A percentile compares a stretch with the other conserved stretches of the same genome.
phyloP scores from a whole-genome alignment of 2,329 filamentous ascomycete genomes.

The Epicoccum nigrum region DNA sequence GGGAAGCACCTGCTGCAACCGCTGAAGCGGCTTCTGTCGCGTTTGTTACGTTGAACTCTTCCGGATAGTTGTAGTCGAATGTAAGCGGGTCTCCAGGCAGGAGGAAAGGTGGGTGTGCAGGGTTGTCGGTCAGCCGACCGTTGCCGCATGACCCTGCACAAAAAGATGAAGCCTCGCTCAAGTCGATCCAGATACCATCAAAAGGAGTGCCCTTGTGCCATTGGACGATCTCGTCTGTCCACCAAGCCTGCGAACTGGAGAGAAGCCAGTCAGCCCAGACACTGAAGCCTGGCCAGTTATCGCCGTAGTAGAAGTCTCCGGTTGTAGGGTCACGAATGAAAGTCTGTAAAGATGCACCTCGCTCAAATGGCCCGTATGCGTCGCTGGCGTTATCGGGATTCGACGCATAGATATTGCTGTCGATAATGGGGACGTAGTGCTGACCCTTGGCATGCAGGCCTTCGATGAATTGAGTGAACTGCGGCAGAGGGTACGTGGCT shows the following conservation, averaged over 20 bases:
- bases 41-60: constrained; percentile 71
- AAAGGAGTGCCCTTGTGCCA: constrained; percentile 59
- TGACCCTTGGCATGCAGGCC: constrained; percentile 59
- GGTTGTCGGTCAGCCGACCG: constrained; percentile 65
- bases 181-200: constrained; percentile 64
- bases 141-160: constrained; percentile 74
- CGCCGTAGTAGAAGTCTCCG: constrained; percentile 57
- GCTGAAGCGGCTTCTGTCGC: constrained; percentile 66
- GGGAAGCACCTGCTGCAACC: constrained; percentile 58
- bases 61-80: constrained; percentile 65
- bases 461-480: constrained; percentile 56
- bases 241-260: constrained; percentile 62
- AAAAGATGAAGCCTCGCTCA: constrained; percentile 64
- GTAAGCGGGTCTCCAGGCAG: constrained; percentile 68
- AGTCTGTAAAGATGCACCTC: constrained; percentile 52
- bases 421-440: constrained; percentile 64
- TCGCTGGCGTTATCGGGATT: constrained; percentile 71
- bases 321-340: constrained; percentile 58
- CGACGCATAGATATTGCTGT: constrained; percentile 69
- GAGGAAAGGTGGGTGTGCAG: constrained; percentile 66
- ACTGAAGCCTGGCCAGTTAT: constrained; percentile 62
- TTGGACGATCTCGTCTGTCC: constrained; percentile 56
- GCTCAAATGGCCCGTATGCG: constrained; percentile 53
- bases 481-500: constrained; percentile 55
- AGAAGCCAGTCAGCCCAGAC: constrained; percentile 65